phyloP scores from a whole-genome alignment of 2,329 filamentous ascomycete species.

The Penicillium italicum region DNA sequence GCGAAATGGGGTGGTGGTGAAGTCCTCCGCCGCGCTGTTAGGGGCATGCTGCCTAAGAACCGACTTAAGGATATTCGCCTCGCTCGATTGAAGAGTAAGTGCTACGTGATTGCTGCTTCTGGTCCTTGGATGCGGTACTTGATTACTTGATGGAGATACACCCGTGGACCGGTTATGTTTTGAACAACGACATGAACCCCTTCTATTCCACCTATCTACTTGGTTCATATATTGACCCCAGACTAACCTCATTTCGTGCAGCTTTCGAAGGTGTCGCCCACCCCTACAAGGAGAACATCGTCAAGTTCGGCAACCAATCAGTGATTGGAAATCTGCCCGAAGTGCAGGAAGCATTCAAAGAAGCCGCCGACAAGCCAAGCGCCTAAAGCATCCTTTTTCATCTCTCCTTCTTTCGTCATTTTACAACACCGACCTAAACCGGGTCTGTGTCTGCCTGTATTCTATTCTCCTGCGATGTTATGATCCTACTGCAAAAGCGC shows the following conservation, averaged over 20 bases:
- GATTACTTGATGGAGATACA: not conserved
- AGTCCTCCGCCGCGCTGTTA: slow-evolving; percentile 84
- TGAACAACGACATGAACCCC: not conserved
- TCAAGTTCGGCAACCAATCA: slow-evolving; percentile 63
- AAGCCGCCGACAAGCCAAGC: slow-evolving; percentile 21
- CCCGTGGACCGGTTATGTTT: too few species aligned
- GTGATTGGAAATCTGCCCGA: slow-evolving; percentile 35
- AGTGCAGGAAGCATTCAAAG: slow-evolving; percentile 38
- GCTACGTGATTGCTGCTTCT: not conserved
- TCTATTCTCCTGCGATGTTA: slow-evolving; percentile 30
- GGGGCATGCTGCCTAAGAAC: slow-evolving; percentile 98
- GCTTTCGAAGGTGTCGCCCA: slow-evolving; percentile 91
- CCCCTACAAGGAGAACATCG: slow-evolving; percentile 84
- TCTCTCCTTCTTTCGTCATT: slow-evolving; percentile 10
- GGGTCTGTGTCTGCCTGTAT: slow-evolving; percentile 16
- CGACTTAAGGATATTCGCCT: slow-evolving; percentile 81
- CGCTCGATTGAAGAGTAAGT: slow-evolving; percentile 73
- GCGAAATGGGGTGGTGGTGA: slow-evolving; percentile 90
- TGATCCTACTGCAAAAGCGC: slow-evolving; percentile 36
- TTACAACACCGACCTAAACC: slow-evolving; percentile 1
- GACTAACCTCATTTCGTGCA: slow-evolving; percentile 28
- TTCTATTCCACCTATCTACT: not conserved
- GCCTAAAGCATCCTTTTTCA: slow-evolving; percentile 17
- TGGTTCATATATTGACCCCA: not conserved
- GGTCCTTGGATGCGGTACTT: not conserved